phyloP scores from a whole-genome alignment of 192 early-diverging fungal genomes.

The Gaertneriomyces semiglobifer region DNA sequence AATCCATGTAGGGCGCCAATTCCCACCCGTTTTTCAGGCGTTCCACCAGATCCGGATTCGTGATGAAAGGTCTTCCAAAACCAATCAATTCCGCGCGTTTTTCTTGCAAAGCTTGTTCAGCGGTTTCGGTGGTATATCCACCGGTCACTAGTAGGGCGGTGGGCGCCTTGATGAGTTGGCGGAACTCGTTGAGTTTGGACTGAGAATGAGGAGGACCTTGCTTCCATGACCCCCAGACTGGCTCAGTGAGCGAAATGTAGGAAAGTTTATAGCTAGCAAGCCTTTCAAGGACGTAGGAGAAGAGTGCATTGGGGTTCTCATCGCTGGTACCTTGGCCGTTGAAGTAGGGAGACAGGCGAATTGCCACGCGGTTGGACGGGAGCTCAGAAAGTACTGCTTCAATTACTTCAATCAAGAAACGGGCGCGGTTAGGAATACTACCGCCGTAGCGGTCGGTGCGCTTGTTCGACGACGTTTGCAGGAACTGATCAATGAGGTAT shows the following conservation, averaged over 20 bases:
- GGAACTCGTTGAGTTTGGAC: constrained; percentile 21
- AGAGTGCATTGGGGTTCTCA: constrained; percentile 15
- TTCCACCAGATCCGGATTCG: constrained; percentile 48
- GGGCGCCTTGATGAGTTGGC: constrained; percentile 6
- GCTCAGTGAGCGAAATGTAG: constrained; percentile 40
- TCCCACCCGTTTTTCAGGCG: constrained; percentile 26
- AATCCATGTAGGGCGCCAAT: constrained; percentile 32
- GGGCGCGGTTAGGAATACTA: constrained; percentile 75
- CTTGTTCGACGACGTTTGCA: constrained; percentile 75
- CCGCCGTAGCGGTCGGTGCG: constrained; percentile 91
- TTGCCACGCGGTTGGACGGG: constrained; percentile 34
- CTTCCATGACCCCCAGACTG: constrained; percentile 25
- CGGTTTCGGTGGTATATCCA: constrained; percentile 34
- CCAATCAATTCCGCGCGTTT: constrained; percentile 41
- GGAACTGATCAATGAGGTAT: constrained; percentile 81
- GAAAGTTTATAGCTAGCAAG: constrained; percentile 29
- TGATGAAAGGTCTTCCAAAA: constrained; percentile 42
- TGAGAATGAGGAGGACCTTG: constrained; percentile 20
- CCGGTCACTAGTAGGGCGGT: constrained; percentile 33
- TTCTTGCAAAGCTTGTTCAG: constrained; percentile 24
- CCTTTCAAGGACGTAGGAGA: constrained; percentile 27
- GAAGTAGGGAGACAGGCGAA: constrained; percentile 37
- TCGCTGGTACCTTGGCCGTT: constrained; percentile 20
- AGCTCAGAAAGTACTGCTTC: constrained; percentile 31
- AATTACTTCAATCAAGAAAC: constrained; percentile 40